Percentiles rank a stretch among this genome's conserved stretches.
Conservation (phyloP, 2,329 filamentous ascomycete species). For the Thielaviopsis musarum region DNA sequence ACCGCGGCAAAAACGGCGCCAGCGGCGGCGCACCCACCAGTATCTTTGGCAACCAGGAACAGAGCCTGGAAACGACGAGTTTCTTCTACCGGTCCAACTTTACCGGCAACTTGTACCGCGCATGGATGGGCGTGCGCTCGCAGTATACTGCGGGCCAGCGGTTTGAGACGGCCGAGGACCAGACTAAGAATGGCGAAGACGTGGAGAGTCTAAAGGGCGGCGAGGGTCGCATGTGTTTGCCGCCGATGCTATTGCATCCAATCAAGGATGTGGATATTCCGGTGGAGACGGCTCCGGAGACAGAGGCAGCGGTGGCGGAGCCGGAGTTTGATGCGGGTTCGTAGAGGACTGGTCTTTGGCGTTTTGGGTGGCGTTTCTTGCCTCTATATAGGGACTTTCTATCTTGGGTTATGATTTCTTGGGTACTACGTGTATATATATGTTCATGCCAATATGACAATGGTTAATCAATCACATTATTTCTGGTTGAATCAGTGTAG, state of each 20-base stretch:
- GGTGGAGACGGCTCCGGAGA: conserved; percentile 36
- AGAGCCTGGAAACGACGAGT: conserved; percentile 70
- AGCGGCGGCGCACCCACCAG: conserved; percentile 56
- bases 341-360: conserved; percentile 14
- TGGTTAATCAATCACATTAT: not conserved
- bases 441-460: not conserved
- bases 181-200: conserved; percentile 30
- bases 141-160: conserved; percentile 65
- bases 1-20: conserved; percentile 59
- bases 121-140: conserved; percentile 73
- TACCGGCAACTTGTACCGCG: conserved; percentile 60
- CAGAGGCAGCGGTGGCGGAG: conserved; percentile 23
- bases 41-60: conserved; percentile 69
- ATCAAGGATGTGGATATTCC: conserved; percentile 59
- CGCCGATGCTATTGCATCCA: conserved; percentile 78
- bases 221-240: conserved; percentile 79
- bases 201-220: conserved; percentile 43
- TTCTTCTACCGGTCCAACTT: conserved; percentile 90
- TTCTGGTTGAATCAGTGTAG: not conserved
- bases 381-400: not conserved
- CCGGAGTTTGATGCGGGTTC: conserved; percentile 31
- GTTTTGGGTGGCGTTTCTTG: conserved; percentile 3
- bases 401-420: not conserved
- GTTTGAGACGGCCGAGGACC: conserved; percentile 46
- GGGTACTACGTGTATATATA: not conserved